Evolutionary conservation across 768 basidiomycete genomes (phyloP), one percentile per base, ranked within the genome.

Genomic region (Crassisporium funariophilum): DNA sequence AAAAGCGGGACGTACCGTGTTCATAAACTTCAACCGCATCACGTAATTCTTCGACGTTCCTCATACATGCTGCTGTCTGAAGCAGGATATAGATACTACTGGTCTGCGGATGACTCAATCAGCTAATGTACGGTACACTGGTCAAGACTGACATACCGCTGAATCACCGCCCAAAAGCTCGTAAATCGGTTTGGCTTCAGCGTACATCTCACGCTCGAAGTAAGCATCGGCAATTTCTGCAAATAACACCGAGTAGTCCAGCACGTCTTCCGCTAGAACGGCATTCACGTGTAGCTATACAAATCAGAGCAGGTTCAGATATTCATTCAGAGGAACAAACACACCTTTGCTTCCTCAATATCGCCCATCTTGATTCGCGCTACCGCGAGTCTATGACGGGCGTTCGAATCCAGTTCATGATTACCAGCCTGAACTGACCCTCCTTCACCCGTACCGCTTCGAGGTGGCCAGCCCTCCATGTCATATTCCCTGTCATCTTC

Each of bases 401-500:
- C 79, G 52, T 90, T 86, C 8, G 86, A 74, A 59, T 92, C 88
- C 46, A 92, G 66, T 7, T 72, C 72, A 60, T 79, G 83, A 41
- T 72, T 74, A 19, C 84, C 87, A 2, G 79, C 75, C 35, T 75
- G 75, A 5, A 83, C 59, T 27, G 77, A 76, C 2, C 76, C 77
- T 27, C 67, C 59, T 47, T 75, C 73, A 29, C 69, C 65, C 9
- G 59, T 41, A 19, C 55, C 58, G 15, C 53, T 12, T 29, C 60
- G 48, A 5, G 56, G 44, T 3, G 56, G 57, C 58, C 54, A 65
- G 48, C 60, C 63, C 35, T 68, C 64, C 15, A 76, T 57, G 58
- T 93, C 91, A 59, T 81, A 99, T 66, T 99, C 95, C 39, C 94
- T 74, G 60, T 99, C 95, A 61, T 99, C 95, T 22, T 78, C 79